These are phyloP conservation scores for Neonectria ditissima DNA, from an alignment of 2,329 filamentous ascomycete species.

Conservation along the genomic window DNA sequence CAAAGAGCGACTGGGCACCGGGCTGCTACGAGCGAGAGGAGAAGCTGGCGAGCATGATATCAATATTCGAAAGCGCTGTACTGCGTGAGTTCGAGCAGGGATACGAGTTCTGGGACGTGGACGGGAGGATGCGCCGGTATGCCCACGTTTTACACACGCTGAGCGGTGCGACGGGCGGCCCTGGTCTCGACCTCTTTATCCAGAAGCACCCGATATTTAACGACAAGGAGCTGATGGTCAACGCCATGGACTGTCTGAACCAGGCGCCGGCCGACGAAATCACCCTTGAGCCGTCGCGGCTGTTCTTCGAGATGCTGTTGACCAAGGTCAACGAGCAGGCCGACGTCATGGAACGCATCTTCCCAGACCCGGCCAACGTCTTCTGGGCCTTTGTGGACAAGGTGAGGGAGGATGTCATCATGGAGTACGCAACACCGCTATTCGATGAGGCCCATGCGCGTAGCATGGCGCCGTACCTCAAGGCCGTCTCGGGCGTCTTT, in stretches of 20 bases:
- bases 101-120: slow-evolving; percentile 88
- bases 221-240: slow-evolving; percentile 73
- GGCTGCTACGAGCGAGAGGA: slow-evolving; percentile 79
- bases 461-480: slow-evolving; percentile 82
- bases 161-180: slow-evolving; percentile 80
- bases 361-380: slow-evolving; percentile 77
- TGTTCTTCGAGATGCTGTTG: slow-evolving; percentile 82
- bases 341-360: slow-evolving; percentile 82
- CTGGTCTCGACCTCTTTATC: slow-evolving; percentile 80
- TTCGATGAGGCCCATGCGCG: slow-evolving; percentile 88
- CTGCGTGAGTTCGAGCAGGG: slow-evolving; percentile 93
- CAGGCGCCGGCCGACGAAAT: slow-evolving; percentile 73
- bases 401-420: slow-evolving; percentile 84
- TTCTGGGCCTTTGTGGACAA: slow-evolving; percentile 85
- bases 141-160: slow-evolving; percentile 85
- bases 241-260: slow-evolving; percentile 85
- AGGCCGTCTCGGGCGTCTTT: slow-evolving; percentile 87
- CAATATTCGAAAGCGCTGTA: slow-evolving; percentile 90
- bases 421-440: slow-evolving; percentile 85
- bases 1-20: slow-evolving; percentile 81
- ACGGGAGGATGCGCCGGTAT: slow-evolving; percentile 89
- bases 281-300: slow-evolving; percentile 81
- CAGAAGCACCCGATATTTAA: slow-evolving; percentile 88
- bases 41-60: slow-evolving; percentile 78
- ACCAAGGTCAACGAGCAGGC: slow-evolving; percentile 86